Evolutionary conservation across 1,284 basidiomycete species (phyloP), one percentile per base, ranked within the genome.

Genomic region (Coriolopsis trogii): DNA sequence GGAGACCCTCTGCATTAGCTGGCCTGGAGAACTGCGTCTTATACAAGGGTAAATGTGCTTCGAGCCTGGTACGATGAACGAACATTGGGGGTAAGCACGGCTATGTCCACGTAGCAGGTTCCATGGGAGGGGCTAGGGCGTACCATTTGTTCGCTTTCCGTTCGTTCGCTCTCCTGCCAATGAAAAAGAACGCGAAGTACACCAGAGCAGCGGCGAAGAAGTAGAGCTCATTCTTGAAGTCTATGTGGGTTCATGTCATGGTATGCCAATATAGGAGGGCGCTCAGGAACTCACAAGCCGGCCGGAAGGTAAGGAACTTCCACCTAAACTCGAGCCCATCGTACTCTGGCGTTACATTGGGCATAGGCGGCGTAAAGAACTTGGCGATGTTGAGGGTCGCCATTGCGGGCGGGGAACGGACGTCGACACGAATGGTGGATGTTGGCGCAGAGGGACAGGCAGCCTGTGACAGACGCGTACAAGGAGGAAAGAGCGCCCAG

Each of bases 281-380:
- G 24, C 23, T 18, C 18, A 36, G 31, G 9, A 30, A 72, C 83
- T 53, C 63, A 89, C 88, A 68, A n/a, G 86, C 88, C 10, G 93
- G 93, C 43, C 91, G 76, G 72, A 95, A 91, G 38, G 85, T 81
- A 61, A 95, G 72, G 57, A 84, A 77, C 66, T 80, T 87, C 86
- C 87, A 93, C 56, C 71, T 76, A 66, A 77, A 84, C 68, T 95
- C 80, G 41, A 80, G 67, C 15, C 91, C 87, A 18, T 76, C 67
- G 61, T 86, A 88, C 26, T 82, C 72, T 8, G 70, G 66, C 3
- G 70, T 51, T 6, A 75, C 65, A 29, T 69, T 56, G 24, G 73
- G 66, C n/a, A 75, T 74, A 3, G 73, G 63, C 28, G 87, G 13
- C 1, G 63, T 61, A 39, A 65, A 47, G 44, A 49, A 56, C 30